A percentile compares a stretch with the other conserved stretches of the same genome.
phyloP scores from a whole-genome alignment of 805 yeast species.

The Candida parachauliodes region DNA sequence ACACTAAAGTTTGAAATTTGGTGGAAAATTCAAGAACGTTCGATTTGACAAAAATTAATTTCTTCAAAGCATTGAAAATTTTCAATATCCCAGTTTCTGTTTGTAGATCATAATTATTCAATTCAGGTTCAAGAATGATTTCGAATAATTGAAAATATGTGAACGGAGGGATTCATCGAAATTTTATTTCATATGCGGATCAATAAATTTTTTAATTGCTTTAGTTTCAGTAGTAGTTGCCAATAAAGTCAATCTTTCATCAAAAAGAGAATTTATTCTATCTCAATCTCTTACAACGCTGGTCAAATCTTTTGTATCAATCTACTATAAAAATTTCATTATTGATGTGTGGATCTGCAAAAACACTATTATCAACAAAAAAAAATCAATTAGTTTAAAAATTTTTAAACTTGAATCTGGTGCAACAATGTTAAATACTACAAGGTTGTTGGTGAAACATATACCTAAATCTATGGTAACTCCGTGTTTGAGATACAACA shows the following conservation, averaged over 20 bases:
- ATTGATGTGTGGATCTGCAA: conserved; percentile 4
- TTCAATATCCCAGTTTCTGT: conserved; percentile 33
- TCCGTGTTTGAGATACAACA: conserved; percentile 4
- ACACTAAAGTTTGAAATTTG: background rate
- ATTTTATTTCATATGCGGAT: conserved; percentile 23
- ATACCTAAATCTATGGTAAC: background rate
- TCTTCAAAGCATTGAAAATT: conserved; percentile 41
- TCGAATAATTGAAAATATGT: conserved; percentile 48
- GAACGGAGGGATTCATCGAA: conserved; percentile 41
- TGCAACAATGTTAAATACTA: too few species aligned
- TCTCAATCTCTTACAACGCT: conserved; percentile 20
- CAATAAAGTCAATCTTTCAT: background rate
- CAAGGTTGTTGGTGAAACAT: conserved; percentile 1
- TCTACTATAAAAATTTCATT: background rate
- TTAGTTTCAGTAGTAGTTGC: background rate
- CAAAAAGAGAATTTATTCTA: background rate
- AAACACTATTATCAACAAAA: too few species aligned
- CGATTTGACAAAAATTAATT: conserved; percentile 28
- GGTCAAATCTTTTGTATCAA: background rate
- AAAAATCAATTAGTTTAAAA: too few species aligned
- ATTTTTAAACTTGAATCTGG: too few species aligned
- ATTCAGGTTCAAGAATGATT: conserved; percentile 37
- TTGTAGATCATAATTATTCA: conserved; percentile 28
- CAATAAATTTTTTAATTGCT: conserved; percentile 8
- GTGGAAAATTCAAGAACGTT: conserved; percentile 24